phyloP scores from a whole-genome alignment of 2,329 filamentous ascomycete species.

The Exophiala xenobiotica region DNA sequence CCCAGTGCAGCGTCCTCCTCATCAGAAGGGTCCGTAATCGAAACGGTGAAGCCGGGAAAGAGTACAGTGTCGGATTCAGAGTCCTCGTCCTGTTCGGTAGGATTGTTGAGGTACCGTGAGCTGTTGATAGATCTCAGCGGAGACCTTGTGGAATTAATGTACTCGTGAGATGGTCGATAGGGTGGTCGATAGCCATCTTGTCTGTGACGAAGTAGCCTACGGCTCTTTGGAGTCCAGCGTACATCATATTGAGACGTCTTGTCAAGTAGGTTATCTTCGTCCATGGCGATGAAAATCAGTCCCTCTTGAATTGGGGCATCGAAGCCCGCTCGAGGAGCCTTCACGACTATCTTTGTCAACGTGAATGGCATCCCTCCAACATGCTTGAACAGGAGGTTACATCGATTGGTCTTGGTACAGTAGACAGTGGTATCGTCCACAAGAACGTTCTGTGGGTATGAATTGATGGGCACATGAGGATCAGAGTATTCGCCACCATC shows the following conservation, averaged over 20 bases:
- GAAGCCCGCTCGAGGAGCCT: slow-evolving; percentile 76
- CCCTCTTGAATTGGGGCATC: slow-evolving; percentile 87
- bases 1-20: slow-evolving; percentile 13
- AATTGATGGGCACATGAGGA: slow-evolving; percentile 54
- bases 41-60: slow-evolving; percentile 24
- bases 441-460: slow-evolving; percentile 77
- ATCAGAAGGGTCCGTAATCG: slow-evolving; percentile 21
- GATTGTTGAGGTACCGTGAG: slow-evolving; percentile 27
- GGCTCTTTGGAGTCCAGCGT: slow-evolving; percentile 54
- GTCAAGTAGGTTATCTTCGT: slow-evolving; percentile 69
- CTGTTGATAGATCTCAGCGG: slow-evolving; percentile 38
- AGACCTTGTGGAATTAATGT: slow-evolving; percentile 39
- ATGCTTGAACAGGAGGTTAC: slow-evolving; percentile 83
- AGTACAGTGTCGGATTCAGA: slow-evolving; percentile 12
- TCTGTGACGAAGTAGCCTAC: too few relatives aligned
- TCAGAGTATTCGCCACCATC: slow-evolving; percentile 73
- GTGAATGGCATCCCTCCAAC: slow-evolving; percentile 77
- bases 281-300: slow-evolving; percentile 88
- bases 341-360: slow-evolving; percentile 82
- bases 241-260: slow-evolving; percentile 75
- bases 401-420: slow-evolving; percentile 82
- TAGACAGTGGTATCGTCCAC: slow-evolving; percentile 82
- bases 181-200: too few relatives aligned
- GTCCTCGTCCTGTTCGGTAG: slow-evolving; percentile 10
- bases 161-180: slow-evolving; percentile 43